phyloP scores from a whole-genome alignment of 2,329 filamentous ascomycete species.

The Fusarium sp. region DNA sequence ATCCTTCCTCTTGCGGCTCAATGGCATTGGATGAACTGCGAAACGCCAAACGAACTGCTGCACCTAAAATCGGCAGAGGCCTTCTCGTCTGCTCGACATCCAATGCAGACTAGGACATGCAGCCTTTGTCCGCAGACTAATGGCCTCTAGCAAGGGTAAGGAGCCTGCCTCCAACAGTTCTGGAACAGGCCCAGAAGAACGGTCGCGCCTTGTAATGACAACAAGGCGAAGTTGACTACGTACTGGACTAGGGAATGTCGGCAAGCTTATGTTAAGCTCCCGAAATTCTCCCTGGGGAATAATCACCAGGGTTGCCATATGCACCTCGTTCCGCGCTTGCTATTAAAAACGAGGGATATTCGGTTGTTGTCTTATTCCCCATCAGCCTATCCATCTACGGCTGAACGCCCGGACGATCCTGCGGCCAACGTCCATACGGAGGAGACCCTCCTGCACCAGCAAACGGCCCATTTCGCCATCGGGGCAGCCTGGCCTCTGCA shows the following conservation, averaged over 20 bases:
- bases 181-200: slow-evolving; percentile 21
- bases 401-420: slow-evolving; percentile 16
- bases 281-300: background rate
- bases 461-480: slow-evolving; percentile 16
- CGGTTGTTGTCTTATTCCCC: background rate
- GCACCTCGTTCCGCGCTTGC: background rate
- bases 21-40: slow-evolving; percentile 8
- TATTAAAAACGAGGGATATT: slow-evolving; percentile 24
- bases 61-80: slow-evolving; percentile 8
- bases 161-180: slow-evolving; percentile 12
- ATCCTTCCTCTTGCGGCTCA: slow-evolving; percentile 11
- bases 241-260: background rate
- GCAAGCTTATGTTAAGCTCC: background rate
- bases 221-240: background rate
- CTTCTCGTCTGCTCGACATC: background rate
- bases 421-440: slow-evolving; percentile 5
- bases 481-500: slow-evolving; percentile 13
- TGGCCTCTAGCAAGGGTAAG: background rate
- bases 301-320: background rate
- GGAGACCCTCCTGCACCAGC: slow-evolving; percentile 5
- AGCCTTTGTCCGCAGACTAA: slow-evolving; percentile 4
- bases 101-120: slow-evolving; percentile 1
- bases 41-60: slow-evolving; percentile 23
- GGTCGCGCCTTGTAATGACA: slow-evolving; percentile 13
- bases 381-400: slow-evolving; percentile 15